Percentiles rank a stretch among this genome's conserved stretches.
Evolutionary conservation across 2,329 filamentous ascomycete genomes (phyloP).

Genomic region (Fusarium sacchari): DNA sequence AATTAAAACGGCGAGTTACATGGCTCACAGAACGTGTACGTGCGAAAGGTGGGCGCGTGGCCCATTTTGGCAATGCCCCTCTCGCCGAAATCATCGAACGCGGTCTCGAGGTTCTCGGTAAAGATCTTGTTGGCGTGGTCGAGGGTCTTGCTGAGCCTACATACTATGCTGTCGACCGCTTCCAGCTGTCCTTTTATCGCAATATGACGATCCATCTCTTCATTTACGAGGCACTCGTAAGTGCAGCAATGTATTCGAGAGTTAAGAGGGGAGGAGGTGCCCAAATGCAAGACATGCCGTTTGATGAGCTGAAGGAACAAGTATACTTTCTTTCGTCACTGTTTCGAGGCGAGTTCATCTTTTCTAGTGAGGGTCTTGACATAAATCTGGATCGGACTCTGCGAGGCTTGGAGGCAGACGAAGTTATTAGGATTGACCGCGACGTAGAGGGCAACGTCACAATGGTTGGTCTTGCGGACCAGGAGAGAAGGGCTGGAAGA

Average conservation of each 20-base stretch:
- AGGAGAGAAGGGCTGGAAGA: slow-evolving; percentile 80
- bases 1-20: slow-evolving; percentile 85
- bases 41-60: slow-evolving; percentile 89
- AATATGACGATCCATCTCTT: slow-evolving; percentile 99
- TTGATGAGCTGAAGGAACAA: slow-evolving; percentile 77
- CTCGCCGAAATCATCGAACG: slow-evolving; percentile 87
- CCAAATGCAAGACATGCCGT: slow-evolving; percentile 80
- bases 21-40: slow-evolving; percentile 87
- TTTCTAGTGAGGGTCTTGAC: slow-evolving; percentile 84
- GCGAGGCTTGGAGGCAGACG: slow-evolving; percentile 78
- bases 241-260: slow-evolving; percentile 86
- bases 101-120: slow-evolving; percentile 90
- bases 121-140: slow-evolving; percentile 84
- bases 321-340: slow-evolving; percentile 91
- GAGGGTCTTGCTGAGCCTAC: slow-evolving; percentile 87
- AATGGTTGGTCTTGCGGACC: slow-evolving; percentile 77
- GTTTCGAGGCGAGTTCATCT: slow-evolving; percentile 97
- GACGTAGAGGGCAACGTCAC: slow-evolving; percentile 65
- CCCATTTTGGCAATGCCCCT: slow-evolving; percentile 86
- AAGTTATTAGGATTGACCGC: slow-evolving; percentile 75
- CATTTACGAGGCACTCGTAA: slow-evolving; percentile 91
- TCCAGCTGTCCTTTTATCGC: slow-evolving; percentile 97
- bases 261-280: slow-evolving; percentile 93
- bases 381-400: slow-evolving; percentile 85
- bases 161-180: slow-evolving; percentile 93